These are phyloP conservation scores for Helichrysum umbraculigerum DNA, from an alignment of 129 eudicot species.

Conservation along the genomic window DNA sequence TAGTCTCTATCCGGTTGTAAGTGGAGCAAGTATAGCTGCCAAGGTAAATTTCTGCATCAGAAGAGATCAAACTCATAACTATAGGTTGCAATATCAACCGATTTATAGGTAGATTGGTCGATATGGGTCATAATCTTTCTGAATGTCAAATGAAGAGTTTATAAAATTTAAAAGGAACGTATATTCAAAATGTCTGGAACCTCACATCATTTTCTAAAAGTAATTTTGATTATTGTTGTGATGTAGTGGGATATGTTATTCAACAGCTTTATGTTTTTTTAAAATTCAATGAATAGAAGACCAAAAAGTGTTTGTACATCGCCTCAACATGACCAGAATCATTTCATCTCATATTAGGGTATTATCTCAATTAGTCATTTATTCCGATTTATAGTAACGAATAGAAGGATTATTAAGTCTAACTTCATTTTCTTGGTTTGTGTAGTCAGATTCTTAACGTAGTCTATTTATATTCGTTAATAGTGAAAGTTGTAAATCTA, in stretches of 20 bases:
- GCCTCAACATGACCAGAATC: background rate
- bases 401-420: too few relatives aligned
- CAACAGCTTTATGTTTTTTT: background rate
- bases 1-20: slow-evolving; percentile 96
- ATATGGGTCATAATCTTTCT: background rate
- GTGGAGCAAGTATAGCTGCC: slow-evolving; percentile 98
- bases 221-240: background rate
- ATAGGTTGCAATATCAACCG: background rate
- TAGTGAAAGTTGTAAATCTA: too few relatives aligned
- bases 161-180: background rate
- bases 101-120: background rate
- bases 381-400: too few relatives aligned
- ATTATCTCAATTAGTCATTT: too few relatives aligned
- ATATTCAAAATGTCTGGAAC: background rate
- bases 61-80: slow-evolving; percentile 1
- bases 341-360: too few relatives aligned
- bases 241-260: background rate
- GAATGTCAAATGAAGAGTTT: background rate
- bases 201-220: too few relatives aligned
- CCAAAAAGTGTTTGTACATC: background rate
- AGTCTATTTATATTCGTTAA: too few relatives aligned
- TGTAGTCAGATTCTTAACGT: too few relatives aligned
- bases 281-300: background rate
- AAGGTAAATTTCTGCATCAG: slow-evolving; percentile 58
- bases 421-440: too few relatives aligned